phyloP scores from a whole-genome alignment of 176 grass and related monocot genomes.

The Triticum turgidum region DNA sequence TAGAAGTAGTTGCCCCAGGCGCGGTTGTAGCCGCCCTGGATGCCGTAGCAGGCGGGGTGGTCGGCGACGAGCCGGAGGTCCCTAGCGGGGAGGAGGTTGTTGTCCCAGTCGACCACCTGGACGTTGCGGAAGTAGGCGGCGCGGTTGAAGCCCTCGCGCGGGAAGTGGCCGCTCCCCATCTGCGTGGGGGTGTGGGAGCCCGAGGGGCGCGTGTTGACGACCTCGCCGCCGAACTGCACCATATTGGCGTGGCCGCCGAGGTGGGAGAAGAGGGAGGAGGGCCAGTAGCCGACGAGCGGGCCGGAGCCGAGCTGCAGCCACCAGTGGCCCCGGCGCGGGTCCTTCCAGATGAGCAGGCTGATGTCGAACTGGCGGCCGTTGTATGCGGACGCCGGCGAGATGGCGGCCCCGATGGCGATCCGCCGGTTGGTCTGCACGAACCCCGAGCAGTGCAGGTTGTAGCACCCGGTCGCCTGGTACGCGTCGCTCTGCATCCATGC shows the following conservation, averaged over 20 bases:
- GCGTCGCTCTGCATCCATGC: conserved; percentile 64
- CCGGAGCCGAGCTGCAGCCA: conserved; percentile 83
- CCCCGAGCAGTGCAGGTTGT: conserved; percentile 94
- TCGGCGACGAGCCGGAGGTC: conserved; percentile 61
- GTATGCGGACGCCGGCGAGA: conserved; percentile 63
- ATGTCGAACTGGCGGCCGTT: conserved; percentile 78
- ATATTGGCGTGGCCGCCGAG: conserved; percentile 67
- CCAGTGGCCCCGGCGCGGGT: conserved; percentile 76
- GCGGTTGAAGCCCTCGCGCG: conserved; percentile 42
- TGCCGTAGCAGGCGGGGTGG: conserved; percentile 67
- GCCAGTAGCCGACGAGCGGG: conserved; percentile 78
- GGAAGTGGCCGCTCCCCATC: conserved; percentile 82
- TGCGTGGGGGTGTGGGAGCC: conserved; percentile 74
- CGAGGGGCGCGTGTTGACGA: conserved; percentile 50
- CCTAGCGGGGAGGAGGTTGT: conserved; percentile 68
- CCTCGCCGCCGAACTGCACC: conserved; percentile 93
- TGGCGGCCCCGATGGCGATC: conserved; percentile 82
- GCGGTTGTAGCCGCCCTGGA: conserved; percentile 45
- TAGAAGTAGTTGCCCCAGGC: conserved; percentile 82
- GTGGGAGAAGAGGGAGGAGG: conserved; percentile 67
- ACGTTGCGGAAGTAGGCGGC: conserved; percentile 92
- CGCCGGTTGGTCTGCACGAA: conserved; percentile 86
- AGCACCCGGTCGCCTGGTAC: conserved; percentile 88
- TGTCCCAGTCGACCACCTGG: conserved; percentile 83
- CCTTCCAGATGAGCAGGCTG: conserved; percentile 85